Evolutionary conservation across 179 eudicot genomes (phyloP).

Genomic region (Nepenthes alata): DNA sequence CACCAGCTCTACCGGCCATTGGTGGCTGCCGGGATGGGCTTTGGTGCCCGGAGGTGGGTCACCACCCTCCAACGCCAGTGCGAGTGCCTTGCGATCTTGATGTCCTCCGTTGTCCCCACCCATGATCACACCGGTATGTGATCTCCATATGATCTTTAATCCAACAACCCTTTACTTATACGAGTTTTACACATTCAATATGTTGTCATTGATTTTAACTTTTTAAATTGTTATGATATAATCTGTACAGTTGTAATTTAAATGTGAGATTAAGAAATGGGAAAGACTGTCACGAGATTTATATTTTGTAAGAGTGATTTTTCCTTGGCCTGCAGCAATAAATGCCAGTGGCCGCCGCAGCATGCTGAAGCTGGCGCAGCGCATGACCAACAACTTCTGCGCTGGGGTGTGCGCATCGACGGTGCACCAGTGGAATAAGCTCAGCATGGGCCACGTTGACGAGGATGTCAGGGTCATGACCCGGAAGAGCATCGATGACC

Average conservation of each 20-base stretch:
- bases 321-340: constrained; percentile 31
- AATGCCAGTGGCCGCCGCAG: constrained; percentile 70
- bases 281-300: too few relatives aligned
- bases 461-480: constrained; percentile 94
- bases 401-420: constrained; percentile 92
- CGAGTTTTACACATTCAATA: too few relatives aligned
- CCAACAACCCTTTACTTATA: too few relatives aligned
- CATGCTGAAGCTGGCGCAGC: constrained; percentile 83
- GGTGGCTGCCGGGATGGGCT: constrained; percentile 70
- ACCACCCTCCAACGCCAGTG: constrained; percentile 87
- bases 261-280: too few relatives aligned
- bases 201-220: too few relatives aligned
- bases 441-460: constrained; percentile 52
- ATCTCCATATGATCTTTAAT: neutral
- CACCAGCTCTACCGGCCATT: constrained; percentile 83
- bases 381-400: constrained; percentile 90
- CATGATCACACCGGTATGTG: constrained; percentile 56
- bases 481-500: constrained; percentile 79
- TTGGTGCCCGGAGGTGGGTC: constrained; percentile 90
- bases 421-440: constrained; percentile 88
- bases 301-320: too few relatives aligned
- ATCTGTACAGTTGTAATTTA: too few relatives aligned
- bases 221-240: too few relatives aligned
- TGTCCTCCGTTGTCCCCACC: constrained; percentile 63
- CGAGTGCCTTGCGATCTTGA: constrained; percentile 83